Base-by-base conservation (phyloP, 2,329 filamentous ascomycete genomes). In the Colletotrichum eleusines region DNA sequence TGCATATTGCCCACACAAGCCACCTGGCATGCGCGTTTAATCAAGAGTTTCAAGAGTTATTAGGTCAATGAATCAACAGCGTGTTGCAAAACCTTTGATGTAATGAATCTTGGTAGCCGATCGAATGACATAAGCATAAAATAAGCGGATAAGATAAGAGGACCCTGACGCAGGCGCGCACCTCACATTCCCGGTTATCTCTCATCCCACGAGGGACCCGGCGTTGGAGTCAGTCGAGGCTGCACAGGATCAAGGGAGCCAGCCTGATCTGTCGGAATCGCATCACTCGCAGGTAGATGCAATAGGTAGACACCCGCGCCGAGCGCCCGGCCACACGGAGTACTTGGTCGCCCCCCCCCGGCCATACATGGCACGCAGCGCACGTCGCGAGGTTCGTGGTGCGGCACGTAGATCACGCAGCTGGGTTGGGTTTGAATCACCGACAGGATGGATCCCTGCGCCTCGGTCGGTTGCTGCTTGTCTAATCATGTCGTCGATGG, bases 301-400 rank as follows among this genome's bases (percentile, higher is more conserved):
- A n/a, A n/a, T n/a, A n/a, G n/a, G n/a, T n/a, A n/a, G n/a, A 2
- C 40, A 59, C 46, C 55, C 67, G 55, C 67, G 55, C 40, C 26
- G 61, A 70, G 67, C 63, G 63, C 67, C 55, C 50, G 55, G 44
- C 53, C 28, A n/a, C n/a, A n/a, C n/a, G 18, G 20, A 40, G 18
- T 67, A 57, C 51, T 70, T 46, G 67, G 63, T 57, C 63, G 60
- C 16, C 62, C n/a, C n/a, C n/a, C n/a, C n/a, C n/a, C n/a, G n/a
- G n/a, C n/a, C 63, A n/a, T 55, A 48, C 63, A 66, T n/a, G n/a
- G n/a, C n/a, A 48, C 59, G n/a, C 44, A 53, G 50, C 33, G n/a
- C 60, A 51, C 53, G 51, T 31, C 40, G 14, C 9, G 54, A 69
- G 50, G 40, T 51, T 50, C 44, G 9, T 28, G 44, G 51, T 50